Base-by-base conservation (phyloP, 2,329 filamentous ascomycete species). In the Elsinoe ampelina region DNA sequence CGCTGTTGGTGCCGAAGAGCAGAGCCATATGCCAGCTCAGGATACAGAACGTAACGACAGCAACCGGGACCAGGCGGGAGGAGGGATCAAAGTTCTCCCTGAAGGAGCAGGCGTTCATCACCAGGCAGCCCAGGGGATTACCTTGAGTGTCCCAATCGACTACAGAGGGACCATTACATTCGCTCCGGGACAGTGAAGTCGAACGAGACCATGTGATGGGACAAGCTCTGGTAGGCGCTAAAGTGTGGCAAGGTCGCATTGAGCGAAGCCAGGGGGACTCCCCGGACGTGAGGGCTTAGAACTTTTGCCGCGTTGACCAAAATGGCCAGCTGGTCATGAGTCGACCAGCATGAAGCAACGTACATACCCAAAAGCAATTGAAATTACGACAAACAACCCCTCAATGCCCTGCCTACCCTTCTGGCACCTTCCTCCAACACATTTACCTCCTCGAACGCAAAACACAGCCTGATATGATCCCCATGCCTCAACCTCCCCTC, bases 381-480 rank as follows among this genome's bases (percentile, higher is more conserved):
- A 3, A 3, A 17, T 10, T 12, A 35, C 11, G 30, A 36, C 19
- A 22, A 17, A 15, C 10, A 22, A 2, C 19, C 12, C 41, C 10
- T 10, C 11, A 45, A 13, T 3, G 26, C 41, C 8, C 41, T 11
- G 1, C 41, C n/a, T 22, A 45, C 12, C 7, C 41, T 15, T 10
- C 19, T 22, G 5, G 92, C 77, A 0, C 86, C 88, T 64, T 90
- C 85, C 0, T 74, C 76, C 13, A 95, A 70, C 54, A 80, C 75
- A 20, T 77, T 75, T 64, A 85, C 82, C 1, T 84, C 77, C 68
- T 87, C 85, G 82, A 86, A 91, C 5, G 84, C 77, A 69, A 87
- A 90, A 59, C 84, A 89, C 17, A 90, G 68, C 38, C 86, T 76
- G 20, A 90, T 70, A 51, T 79, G 78, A 52, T 76, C 69, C 19